Percentiles rank a stretch among this genome's conserved stretches.
Evolutionary conservation across 495 filamentous ascomycete species (phyloP).

Genomic region (Neurospora africana): DNA sequence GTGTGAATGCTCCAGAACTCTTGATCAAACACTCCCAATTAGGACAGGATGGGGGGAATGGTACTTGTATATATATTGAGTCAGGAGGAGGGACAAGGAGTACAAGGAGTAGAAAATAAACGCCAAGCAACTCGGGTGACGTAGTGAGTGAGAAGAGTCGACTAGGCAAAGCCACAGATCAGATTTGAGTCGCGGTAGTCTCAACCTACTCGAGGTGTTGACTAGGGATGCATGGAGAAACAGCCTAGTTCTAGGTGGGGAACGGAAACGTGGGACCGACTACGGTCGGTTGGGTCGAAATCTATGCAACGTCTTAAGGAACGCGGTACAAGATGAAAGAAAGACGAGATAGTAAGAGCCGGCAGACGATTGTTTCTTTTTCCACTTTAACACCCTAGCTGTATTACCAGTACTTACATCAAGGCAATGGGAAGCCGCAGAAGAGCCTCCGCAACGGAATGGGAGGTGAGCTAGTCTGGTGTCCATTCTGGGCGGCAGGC

Average conservation of each 20-base stretch:
- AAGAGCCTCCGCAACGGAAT: conserved; percentile 16
- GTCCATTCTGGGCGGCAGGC: conserved; percentile 17
- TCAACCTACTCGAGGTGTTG: conserved; percentile 3
- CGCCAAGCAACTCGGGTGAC: conserved; percentile 7
- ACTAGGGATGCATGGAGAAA: conserved; percentile 7
- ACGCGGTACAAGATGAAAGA: not conserved
- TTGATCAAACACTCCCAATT: not conserved
- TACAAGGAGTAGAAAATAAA: not conserved
- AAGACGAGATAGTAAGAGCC: not conserved
- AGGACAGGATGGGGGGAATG: not conserved
- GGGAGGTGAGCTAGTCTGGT: conserved; percentile 13
- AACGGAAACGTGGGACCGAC: conserved; percentile 7
- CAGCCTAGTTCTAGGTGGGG: conserved; percentile 2
- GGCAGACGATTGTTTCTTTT: not conserved
- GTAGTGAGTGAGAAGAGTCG: not conserved
- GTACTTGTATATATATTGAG: not conserved
- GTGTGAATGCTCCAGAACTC: not conserved
- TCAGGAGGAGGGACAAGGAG: not conserved
- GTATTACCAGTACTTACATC: not conserved
- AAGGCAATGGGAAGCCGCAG: conserved; percentile 17
- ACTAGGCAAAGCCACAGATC: conserved; percentile 2
- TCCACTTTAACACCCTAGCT: not conserved
- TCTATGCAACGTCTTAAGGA: not conserved
- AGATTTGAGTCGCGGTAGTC: conserved; percentile 8
- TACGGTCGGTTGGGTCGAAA: conserved; percentile 2